Base-by-base conservation (phyloP, 495 filamentous ascomycete species). In the Penicillium cataractarum region DNA sequence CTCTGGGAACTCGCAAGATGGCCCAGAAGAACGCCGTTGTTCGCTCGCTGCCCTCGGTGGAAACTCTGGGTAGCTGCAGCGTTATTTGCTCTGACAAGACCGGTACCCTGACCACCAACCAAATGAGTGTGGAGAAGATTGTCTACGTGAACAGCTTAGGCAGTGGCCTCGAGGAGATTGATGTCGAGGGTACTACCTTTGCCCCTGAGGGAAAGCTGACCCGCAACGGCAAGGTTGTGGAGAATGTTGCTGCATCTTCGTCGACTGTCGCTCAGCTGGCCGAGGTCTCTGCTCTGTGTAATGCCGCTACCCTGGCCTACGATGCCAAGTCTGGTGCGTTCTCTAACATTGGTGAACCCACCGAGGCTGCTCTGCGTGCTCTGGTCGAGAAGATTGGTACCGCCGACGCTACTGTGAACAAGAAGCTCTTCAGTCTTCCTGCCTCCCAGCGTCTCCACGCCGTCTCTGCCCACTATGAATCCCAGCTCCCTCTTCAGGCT, bases 51-150 rank as follows among this genome's bases (percentile, higher is more conserved):
- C 96, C 95, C 21, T 98, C 96, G 8, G 95, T 99, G 59, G 96
- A 99, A 77, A 99, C 96, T 12, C 81, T 99, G 40, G 96, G 96
- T 69, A 98, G 96, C 84, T 99, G 96, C 83, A 98, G 95, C 71
- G 93, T 99, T 57, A 97, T 99, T 72, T 99, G 96, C 80, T 99
- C 96, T n/a, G 96, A 99, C 80, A 99, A 99, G 82, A 99, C 96
- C 2, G 96, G 96, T 64, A 99, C 96, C 24, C 78, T 99, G 72
- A 99, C 96, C 27, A 99, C 96, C 37, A 99, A 98, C 79, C 93
- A 99, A 77, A 99, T 99, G 96, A 97, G 95, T 70, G 96, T 97
- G 56, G 94, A 87, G 73, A 97, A 93, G 77, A 82, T 97, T 42
- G 90, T 97, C 31, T 91, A 91, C 71, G 79, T 99, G 68, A 88